Conservation (phyloP, 2,329 filamentous ascomycete species). For the Fusarium pseudonygamai region DNA sequence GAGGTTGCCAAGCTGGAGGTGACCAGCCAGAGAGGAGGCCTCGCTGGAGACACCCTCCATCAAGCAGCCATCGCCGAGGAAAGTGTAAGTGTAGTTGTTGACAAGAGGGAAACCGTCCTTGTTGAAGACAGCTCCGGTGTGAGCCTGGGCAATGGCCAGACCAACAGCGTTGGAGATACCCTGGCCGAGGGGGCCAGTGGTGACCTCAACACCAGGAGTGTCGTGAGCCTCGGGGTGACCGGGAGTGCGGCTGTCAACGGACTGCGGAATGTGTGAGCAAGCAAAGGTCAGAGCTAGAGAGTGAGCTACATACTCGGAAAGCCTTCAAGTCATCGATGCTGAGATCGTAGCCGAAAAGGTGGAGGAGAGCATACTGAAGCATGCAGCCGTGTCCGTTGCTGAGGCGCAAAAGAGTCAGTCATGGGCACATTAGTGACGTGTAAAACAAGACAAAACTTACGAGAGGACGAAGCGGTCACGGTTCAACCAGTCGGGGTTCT, state of each 20-base stretch:
- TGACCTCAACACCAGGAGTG: slow-evolving; percentile 96
- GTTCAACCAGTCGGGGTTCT: slow-evolving; percentile 98
- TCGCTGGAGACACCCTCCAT: slow-evolving; percentile 98
- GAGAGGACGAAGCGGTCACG: slow-evolving; percentile 98
- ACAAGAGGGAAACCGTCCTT: slow-evolving; percentile 91
- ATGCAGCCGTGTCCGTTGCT: slow-evolving; percentile 99
- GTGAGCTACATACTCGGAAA: slow-evolving; percentile 82
- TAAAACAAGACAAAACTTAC: slow-evolving; percentile 66
- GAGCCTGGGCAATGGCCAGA: slow-evolving; percentile 95
- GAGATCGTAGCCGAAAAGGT: slow-evolving; percentile 91
- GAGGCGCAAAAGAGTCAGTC: slow-evolving; percentile 30
- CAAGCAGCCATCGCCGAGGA: slow-evolving; percentile 97
- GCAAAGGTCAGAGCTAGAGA: not conserved
- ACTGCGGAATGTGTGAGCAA: slow-evolving; percentile 46
- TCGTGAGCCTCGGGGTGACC: slow-evolving; percentile 97
- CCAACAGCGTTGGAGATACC: slow-evolving; percentile 97
- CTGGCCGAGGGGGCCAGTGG: slow-evolving; percentile 96
- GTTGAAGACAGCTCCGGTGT: slow-evolving; percentile 93
- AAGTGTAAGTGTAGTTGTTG: slow-evolving; percentile 96
- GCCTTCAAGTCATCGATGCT: slow-evolving; percentile 91
- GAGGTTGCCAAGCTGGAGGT: slow-evolving; percentile 97
- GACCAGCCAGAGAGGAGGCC: slow-evolving; percentile 90
- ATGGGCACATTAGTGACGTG: not conserved
- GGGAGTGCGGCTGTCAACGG: slow-evolving; percentile 79
- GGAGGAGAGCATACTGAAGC: slow-evolving; percentile 98